phyloP scores from a whole-genome alignment of 2,329 filamentous ascomycete species.

The Lasiodiplodia theobromae region DNA sequence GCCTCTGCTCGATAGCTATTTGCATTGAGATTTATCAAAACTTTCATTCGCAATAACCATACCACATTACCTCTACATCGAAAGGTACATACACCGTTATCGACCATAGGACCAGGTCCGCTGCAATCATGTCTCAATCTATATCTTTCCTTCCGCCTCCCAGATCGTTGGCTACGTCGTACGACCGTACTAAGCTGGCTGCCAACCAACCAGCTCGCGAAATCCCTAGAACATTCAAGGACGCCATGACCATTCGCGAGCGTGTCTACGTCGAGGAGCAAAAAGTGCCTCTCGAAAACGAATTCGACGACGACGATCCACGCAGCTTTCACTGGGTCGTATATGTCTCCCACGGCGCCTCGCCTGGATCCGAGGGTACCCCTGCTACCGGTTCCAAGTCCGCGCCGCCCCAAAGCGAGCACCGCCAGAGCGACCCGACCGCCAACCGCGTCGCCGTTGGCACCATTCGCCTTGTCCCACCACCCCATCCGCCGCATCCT shows the following conservation, averaged over 20 bases:
- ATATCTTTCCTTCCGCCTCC: conserved; percentile 47
- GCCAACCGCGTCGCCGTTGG: conserved; percentile 66
- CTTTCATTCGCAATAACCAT: no score
- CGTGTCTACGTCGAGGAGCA: conserved; percentile 67
- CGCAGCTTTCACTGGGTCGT: conserved; percentile 86
- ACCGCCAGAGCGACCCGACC: no score
- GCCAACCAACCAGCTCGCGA: conserved; percentile 41
- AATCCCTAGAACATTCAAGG: conserved; percentile 55
- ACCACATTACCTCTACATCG: neutral
- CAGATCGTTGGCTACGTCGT: conserved; percentile 42
- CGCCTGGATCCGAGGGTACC: no score
- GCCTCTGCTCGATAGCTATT: no score
- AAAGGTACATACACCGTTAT: neutral
- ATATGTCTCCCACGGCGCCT: conserved; percentile 58
- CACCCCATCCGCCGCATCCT: conserved; percentile 74
- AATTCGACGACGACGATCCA: conserved; percentile 81
- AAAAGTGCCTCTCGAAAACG: conserved; percentile 65
- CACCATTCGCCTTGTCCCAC: conserved; percentile 81
- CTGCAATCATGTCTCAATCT: conserved; percentile 43
- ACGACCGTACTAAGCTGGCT: conserved; percentile 45
- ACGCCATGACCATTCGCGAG: conserved; percentile 65
- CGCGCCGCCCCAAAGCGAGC: no score
- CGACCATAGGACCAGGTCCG: neutral
- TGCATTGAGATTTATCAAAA: no score
- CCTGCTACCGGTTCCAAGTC: no score